Conservation (phyloP, 805 yeast species). For the Saccharomyces mikatae region DNA sequence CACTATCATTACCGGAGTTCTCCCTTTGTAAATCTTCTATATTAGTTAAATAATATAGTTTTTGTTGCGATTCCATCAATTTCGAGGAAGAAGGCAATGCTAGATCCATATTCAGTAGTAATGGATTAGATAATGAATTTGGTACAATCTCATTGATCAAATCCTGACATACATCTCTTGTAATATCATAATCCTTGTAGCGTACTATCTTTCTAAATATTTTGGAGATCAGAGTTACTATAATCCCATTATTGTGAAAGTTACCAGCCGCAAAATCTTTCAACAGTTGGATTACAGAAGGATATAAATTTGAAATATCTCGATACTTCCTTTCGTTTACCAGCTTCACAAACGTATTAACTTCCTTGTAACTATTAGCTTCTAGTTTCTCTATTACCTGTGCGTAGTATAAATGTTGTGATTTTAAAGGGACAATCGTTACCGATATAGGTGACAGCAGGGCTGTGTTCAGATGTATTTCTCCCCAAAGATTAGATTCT, state of each 20-base stretch:
- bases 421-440: conserved; percentile 36
- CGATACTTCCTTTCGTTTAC: conserved; percentile 10
- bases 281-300: conserved; percentile 39
- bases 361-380: conserved; percentile 11
- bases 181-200: conserved; percentile 36
- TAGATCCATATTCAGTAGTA: conserved; percentile 21
- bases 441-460: conserved; percentile 36
- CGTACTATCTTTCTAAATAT: conserved; percentile 23
- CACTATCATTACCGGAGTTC: conserved; percentile 33
- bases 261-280: conserved; percentile 52
- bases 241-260: conserved; percentile 35
- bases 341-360: conserved; percentile 21
- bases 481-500: conserved; percentile 39
- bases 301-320: conserved; percentile 12
- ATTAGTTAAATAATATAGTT: conserved; percentile 18
- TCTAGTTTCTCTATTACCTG: conserved; percentile 27
- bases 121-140: conserved; percentile 5
- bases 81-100: conserved; percentile 40
- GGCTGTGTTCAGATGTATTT: conserved; percentile 26
- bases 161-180: conserved; percentile 47
- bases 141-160: conserved; percentile 33
- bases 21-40: conserved; percentile 33
- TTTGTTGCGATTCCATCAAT: conserved; percentile 38
- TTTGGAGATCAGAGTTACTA: conserved; percentile 43
- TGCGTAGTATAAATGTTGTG: conserved; percentile 30